phyloP scores from a whole-genome alignment of 805 yeast species.

The Nakazawaea sp. region DNA sequence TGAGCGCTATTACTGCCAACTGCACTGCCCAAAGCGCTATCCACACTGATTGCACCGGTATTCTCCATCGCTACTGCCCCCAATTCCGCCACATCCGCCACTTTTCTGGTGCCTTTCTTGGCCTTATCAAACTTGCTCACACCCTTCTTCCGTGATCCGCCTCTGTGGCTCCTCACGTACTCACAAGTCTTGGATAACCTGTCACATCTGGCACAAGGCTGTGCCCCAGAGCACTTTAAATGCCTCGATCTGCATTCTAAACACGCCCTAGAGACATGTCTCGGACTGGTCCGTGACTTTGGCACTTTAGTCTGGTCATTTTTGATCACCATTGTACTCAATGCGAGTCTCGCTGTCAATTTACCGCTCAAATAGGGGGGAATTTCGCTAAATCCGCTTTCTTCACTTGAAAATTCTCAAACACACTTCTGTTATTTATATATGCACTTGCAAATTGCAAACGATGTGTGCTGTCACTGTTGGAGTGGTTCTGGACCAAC shows the following conservation, averaged over 20 bases:
- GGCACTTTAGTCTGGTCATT: background rate
- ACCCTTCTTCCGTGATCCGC: slow-evolving; percentile 48
- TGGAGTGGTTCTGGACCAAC: too few relatives aligned
- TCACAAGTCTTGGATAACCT: slow-evolving; percentile 30
- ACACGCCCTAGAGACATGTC: slow-evolving; percentile 43
- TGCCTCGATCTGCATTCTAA: slow-evolving; percentile 45
- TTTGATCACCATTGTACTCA: background rate
- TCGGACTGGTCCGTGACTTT: slow-evolving; percentile 16
- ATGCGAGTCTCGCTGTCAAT: too few relatives aligned
- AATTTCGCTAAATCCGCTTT: too few relatives aligned
- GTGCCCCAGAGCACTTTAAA: slow-evolving; percentile 41
- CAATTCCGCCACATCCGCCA: background rate
- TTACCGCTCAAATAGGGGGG: too few relatives aligned
- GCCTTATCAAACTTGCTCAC: slow-evolving; percentile 21
- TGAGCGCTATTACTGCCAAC: background rate
- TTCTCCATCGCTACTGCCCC: background rate
- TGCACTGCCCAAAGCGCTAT: background rate
- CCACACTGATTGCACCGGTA: slow-evolving; percentile 1
- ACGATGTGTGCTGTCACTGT: too few relatives aligned
- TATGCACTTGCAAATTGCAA: too few relatives aligned
- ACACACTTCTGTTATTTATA: too few relatives aligned
- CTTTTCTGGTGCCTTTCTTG: background rate
- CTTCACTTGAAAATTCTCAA: too few relatives aligned
- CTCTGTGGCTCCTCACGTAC: slow-evolving; percentile 45
- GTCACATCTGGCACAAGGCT: slow-evolving; percentile 40